These are phyloP conservation scores for Diaporthe citriasiana DNA, from an alignment of 2,329 filamentous ascomycete genomes.

Conservation along the genomic window DNA sequence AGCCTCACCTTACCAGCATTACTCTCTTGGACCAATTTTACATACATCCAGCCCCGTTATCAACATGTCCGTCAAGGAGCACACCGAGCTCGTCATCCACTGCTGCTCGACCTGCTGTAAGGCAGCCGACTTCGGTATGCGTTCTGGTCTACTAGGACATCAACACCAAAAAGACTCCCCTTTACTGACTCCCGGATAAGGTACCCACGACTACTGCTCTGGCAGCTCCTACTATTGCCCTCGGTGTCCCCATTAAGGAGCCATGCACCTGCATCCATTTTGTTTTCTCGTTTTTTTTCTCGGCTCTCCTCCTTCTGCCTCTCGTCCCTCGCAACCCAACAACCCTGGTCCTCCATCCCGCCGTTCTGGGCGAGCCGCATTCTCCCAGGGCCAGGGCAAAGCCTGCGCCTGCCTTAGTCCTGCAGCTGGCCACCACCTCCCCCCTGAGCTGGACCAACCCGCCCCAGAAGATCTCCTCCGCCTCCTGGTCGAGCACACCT, in stretches of 20 bases:
- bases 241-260: slow-evolving; percentile 56
- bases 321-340: slow-evolving; percentile 8
- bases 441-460: slow-evolving; percentile 31
- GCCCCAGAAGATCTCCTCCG: slow-evolving; percentile 36
- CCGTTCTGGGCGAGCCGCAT: slow-evolving; percentile 49
- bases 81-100: slow-evolving; percentile 60
- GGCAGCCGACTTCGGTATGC: slow-evolving; percentile 60
- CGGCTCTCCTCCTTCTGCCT: not conserved
- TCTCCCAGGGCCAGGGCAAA: slow-evolving; percentile 25
- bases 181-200: slow-evolving; percentile 28
- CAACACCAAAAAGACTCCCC: not conserved
- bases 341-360: slow-evolving; percentile 33
- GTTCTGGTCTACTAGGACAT: too few relatives aligned
- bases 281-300: not conserved
- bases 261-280: slow-evolving; percentile 4
- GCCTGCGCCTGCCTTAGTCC: slow-evolving; percentile 34
- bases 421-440: slow-evolving; percentile 33
- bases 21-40: not conserved
- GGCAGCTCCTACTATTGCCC: slow-evolving; percentile 58
- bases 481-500: slow-evolving; percentile 17
- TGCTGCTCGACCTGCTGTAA: slow-evolving; percentile 69
- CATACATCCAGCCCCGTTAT: not conserved
- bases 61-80: slow-evolving; percentile 59
- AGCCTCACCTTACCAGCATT: not conserved
- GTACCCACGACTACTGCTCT: slow-evolving; percentile 64